Percentiles rank a stretch among this genome's conserved stretches.
These are phyloP conservation scores for Paspalum vaginatum DNA, from an alignment of 176 grass and related monocot genomes.

Conservation along the genomic window DNA sequence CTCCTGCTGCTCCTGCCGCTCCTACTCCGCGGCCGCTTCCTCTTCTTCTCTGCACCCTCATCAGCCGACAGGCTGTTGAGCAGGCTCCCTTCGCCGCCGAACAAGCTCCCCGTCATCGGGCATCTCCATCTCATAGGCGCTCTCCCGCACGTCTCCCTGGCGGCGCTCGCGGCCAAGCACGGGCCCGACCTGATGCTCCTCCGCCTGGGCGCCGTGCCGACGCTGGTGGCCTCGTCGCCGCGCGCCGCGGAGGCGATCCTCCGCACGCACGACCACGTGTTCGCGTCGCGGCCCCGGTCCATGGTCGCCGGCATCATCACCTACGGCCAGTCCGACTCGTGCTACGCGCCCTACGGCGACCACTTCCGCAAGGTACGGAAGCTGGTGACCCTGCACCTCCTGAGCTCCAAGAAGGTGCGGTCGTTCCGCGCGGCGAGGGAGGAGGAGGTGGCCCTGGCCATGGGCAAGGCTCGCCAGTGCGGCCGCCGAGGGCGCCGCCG, in stretches of 20 bases:
- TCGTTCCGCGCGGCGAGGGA: background rate
- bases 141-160: slow-evolving; percentile 31
- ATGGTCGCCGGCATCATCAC: slow-evolving; percentile 7
- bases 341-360: slow-evolving; percentile 40
- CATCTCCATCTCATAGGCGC: slow-evolving; percentile 46
- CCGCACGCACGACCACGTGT: slow-evolving; percentile 51
- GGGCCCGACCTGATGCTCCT: slow-evolving; percentile 42
- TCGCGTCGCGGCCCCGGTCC: slow-evolving; percentile 39
- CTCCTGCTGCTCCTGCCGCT: too few relatives aligned
- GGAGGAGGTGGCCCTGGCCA: slow-evolving; percentile 12
- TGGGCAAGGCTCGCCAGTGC: background rate
- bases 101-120: slow-evolving; percentile 39
- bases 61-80: background rate
- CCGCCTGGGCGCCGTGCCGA: slow-evolving; percentile 44
- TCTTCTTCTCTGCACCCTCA: too few relatives aligned
- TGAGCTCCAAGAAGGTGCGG: slow-evolving; percentile 33
- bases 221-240: slow-evolving; percentile 44
- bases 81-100: slow-evolving; percentile 44
- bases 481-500: background rate
- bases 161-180: slow-evolving; percentile 26
- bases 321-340: slow-evolving; percentile 39
- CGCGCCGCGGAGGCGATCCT: slow-evolving; percentile 45
- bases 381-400: slow-evolving; percentile 39
- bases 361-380: slow-evolving; percentile 48
- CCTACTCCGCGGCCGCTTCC: background rate